These are phyloP conservation scores for Syzygium syzygioides DNA, from an alignment of 441 rosid species.

Conservation along the genomic window DNA sequence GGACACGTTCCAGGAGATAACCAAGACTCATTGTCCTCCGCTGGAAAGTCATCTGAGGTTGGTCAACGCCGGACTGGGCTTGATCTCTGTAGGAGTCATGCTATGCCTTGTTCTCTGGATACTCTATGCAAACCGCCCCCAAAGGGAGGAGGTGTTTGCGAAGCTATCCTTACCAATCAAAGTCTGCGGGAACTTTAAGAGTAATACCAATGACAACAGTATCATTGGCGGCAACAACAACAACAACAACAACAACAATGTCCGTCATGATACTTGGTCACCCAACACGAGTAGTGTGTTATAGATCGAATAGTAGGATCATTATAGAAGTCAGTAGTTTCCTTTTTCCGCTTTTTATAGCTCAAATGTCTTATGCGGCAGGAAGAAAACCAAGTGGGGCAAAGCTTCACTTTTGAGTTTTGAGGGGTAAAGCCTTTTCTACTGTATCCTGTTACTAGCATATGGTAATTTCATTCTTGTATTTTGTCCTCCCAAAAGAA, in stretches of 20 bases:
- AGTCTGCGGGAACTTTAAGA: conserved; percentile 2
- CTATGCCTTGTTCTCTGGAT: conserved; percentile 85
- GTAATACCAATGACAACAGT: not conserved
- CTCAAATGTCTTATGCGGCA: not conserved
- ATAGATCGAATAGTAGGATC: not conserved
- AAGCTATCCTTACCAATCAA: conserved; percentile 25
- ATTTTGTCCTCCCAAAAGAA: not conserved
- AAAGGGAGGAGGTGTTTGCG: conserved; percentile 93
- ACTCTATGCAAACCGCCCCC: conserved; percentile 94
- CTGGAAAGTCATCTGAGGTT: conserved; percentile 57
- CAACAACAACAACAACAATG: not conserved
- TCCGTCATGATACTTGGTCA: not conserved
- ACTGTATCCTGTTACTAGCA: conserved; percentile 1
- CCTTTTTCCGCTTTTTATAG: not conserved
- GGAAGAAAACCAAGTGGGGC: conserved; percentile 9
- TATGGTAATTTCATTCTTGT: conserved; percentile 8
- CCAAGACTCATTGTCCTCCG: conserved; percentile 64
- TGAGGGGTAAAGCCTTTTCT: not conserved
- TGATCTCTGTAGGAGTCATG: conserved; percentile 79
- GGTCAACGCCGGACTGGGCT: conserved; percentile 73
- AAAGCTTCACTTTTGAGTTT: conserved; percentile 10
- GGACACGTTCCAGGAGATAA: conserved; percentile 66
- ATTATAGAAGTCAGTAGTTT: not conserved
- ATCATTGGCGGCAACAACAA: not conserved
- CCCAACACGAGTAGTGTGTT: not conserved